Conservation (phyloP, 306 rosid genomes). For the Malus sieversii region DNA sequence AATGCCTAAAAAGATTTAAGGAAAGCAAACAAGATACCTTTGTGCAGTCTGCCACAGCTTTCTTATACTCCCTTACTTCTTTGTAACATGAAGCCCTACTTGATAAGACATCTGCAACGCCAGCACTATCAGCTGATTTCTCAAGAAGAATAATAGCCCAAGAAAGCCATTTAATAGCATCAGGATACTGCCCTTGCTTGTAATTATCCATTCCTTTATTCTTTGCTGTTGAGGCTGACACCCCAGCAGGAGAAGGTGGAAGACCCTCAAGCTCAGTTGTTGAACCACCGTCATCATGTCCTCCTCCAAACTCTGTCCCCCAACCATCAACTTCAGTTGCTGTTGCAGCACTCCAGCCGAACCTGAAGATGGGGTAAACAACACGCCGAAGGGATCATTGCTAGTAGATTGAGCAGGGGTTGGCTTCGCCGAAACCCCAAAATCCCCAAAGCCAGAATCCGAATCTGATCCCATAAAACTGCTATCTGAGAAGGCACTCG, state of each 20-base stretch:
- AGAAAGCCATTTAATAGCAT: conserved; percentile 96
- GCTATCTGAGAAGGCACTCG: conserved; percentile 16
- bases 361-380: conserved; percentile 51
- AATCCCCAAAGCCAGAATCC: conserved; percentile 26
- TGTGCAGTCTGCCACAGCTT: conserved; percentile 95
- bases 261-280: conserved; percentile 96
- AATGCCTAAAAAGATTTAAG: neutral
- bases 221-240: conserved; percentile 66
- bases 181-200: conserved; percentile 95
- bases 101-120: conserved; percentile 56
- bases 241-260: conserved; percentile 95
- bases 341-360: conserved; percentile 20
- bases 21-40: conserved; percentile 43
- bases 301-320: conserved; percentile 76
- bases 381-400: conserved; percentile 70
- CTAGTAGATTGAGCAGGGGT: conserved; percentile 34
- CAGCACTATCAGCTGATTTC: conserved; percentile 57
- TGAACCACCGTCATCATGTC: conserved; percentile 53
- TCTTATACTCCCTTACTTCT: conserved; percentile 97
- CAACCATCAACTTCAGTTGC: conserved; percentile 61
- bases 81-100: conserved; percentile 96
- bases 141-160: conserved; percentile 83
- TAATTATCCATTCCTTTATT: conserved; percentile 84
- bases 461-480: conserved; percentile 35
- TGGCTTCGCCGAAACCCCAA: conserved; percentile 33